Conservation (phyloP, 176 grass and related monocot species). For the Carex littledalei region DNA sequence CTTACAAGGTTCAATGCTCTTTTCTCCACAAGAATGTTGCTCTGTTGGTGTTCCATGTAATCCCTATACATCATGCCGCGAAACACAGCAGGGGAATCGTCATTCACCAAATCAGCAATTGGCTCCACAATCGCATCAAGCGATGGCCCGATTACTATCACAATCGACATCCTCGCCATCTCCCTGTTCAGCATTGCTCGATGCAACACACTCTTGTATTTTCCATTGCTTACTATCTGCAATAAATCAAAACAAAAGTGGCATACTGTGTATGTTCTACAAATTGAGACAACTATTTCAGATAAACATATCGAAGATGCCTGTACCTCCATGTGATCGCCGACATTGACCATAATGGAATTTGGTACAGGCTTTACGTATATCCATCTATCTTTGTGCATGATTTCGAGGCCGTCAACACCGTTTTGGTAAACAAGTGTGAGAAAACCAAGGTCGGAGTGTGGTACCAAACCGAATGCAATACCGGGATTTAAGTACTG, state of each 20-base stretch:
- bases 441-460: slow-evolving; percentile 73
- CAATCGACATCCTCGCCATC: slow-evolving; percentile 47
- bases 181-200: slow-evolving; percentile 42
- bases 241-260: background rate
- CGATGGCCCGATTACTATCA: slow-evolving; percentile 43
- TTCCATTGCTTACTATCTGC: slow-evolving; percentile 80
- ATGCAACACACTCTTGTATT: slow-evolving; percentile 54
- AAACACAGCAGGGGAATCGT: slow-evolving; percentile 26
- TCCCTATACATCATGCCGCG: slow-evolving; percentile 47
- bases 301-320: background rate
- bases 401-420: slow-evolving; percentile 63
- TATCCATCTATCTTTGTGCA: slow-evolving; percentile 44
- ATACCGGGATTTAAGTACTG: slow-evolving; percentile 9
- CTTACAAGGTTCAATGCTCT: slow-evolving; percentile 36
- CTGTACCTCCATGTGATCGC: slow-evolving; percentile 83
- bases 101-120: slow-evolving; percentile 31
- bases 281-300: no score
- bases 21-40: slow-evolving; percentile 40
- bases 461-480: slow-evolving; percentile 31
- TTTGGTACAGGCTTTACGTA: slow-evolving; percentile 47
- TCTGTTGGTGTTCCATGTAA: slow-evolving; percentile 62
- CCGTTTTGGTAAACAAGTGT: slow-evolving; percentile 70
- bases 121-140: slow-evolving; percentile 55
- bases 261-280: background rate
- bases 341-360: slow-evolving; percentile 56